Conservation (phyloP, 225 moss, liverwort and hornwort genomes). For the Thuidium tamariscinum region DNA sequence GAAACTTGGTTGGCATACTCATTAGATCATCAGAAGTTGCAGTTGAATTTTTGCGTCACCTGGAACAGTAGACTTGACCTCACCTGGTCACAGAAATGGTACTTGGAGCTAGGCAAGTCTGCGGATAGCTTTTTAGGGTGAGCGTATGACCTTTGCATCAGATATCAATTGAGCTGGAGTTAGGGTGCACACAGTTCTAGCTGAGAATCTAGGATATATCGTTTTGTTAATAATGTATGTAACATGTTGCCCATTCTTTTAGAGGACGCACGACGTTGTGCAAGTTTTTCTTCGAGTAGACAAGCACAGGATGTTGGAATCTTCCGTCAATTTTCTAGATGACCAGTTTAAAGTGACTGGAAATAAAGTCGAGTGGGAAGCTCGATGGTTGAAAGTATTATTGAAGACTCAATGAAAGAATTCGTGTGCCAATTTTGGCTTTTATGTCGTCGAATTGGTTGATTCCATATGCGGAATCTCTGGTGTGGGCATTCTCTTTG, state of each 20-base stretch:
- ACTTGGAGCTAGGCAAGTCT: not conserved
- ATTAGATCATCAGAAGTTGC: not conserved
- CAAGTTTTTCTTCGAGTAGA: slow-evolving; percentile 6
- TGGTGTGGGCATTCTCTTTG: not conserved
- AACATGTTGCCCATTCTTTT: slow-evolving; percentile 36
- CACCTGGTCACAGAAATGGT: not conserved
- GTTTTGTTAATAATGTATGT: slow-evolving; percentile 32
- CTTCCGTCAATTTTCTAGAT: slow-evolving; percentile 16
- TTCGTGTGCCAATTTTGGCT: not conserved
- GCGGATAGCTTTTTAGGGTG: not conserved
- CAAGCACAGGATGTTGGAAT: slow-evolving; percentile 23
- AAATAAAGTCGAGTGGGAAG: slow-evolving; percentile 17
- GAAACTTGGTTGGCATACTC: not conserved
- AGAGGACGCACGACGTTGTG: slow-evolving; percentile 24
- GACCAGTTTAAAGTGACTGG: slow-evolving; percentile 15
- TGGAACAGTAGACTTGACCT: not conserved
- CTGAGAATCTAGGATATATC: not conserved
- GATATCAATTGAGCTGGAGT: not conserved
- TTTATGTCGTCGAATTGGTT: not conserved
- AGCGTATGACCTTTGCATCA: not conserved
- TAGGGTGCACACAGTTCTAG: not conserved
- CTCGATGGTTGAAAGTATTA: slow-evolving; percentile 1
- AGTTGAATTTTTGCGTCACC: not conserved
- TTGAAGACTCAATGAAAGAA: not conserved
- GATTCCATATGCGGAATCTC: not conserved